Base-by-base conservation (phyloP, 495 filamentous ascomycete genomes). In the Tetracladium marchalianum region DNA sequence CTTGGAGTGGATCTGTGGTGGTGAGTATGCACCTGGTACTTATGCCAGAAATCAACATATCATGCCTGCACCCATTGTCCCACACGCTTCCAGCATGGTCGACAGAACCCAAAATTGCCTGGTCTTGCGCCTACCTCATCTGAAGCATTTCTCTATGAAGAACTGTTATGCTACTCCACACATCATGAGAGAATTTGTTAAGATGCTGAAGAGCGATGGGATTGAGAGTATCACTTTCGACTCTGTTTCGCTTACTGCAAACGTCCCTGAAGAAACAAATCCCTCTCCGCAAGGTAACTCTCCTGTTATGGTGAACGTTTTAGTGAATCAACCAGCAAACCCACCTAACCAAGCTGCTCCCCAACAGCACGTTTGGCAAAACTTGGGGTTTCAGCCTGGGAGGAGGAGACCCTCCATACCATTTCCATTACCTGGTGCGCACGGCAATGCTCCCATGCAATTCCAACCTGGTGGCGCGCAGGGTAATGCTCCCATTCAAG, bases 1-100 rank as follows among this genome's bases (percentile, higher is more conserved):
- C 19, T 64, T 81, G 17, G 77, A 77, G 33, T 81, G 72, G 66
- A 43, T 66, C 17, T 68, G 66, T 39, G 77, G 77, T 35, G 77
- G 77, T 18, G 77, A 81, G 59, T 64, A 72, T 35, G 73, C 72
- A 11, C 41, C 65, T 35, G 76, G 77, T 16, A 48, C 71, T 10
- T 63, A 59, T 41, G 72, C 76, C 11, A 68, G 77, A 37, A 75
- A 73, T 50, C 57, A 56, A 12, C 57, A 70, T 44, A 32, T 81
- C 19, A 56, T 81, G 1, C 71, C 76, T 1, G 72, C 75, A 11
- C 76, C 76, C 2, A 56, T 76, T 39, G 49, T 65, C 0, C 45
- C 53, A 11, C 17, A 57, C n/a, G 54, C 62, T 39, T 57, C 66
- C 3, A 63, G 68, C 46, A 74, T 78, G 63, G 46, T 63, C 10